Base-by-base conservation (phyloP, 2,329 filamentous ascomycete species). In the Cercospora sojina region DNA sequence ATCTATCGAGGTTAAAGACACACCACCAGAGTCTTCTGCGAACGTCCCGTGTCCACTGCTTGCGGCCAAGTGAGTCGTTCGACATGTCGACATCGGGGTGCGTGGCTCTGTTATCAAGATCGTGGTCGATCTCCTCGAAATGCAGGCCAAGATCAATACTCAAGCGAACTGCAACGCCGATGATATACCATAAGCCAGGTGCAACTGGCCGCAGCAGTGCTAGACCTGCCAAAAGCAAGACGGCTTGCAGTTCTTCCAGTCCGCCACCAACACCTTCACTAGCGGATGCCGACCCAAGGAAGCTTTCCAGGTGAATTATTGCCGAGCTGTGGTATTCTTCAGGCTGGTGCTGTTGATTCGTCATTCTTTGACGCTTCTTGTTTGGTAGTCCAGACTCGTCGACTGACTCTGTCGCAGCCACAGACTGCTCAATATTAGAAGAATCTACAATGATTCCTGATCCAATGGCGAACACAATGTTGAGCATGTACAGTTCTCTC, bases 271-370 rank as follows among this genome's bases (percentile, higher is more conserved):
- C 92, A 29, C 90, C 86, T 73, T 89, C 86, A 7, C 82, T 79
- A 5, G 85, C 80, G 31, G 86, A 83, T 27, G 85, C 90, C 62
- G 90, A 90, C 1, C 84, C 83, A 16, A 97, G 83, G 74, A 95
- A 97, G 7, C 90, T 88, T 76, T 97, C 94, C 6, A 98, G 84
- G 76, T 98, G 92, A 18, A 96, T 87, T 71, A 97, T 96, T 16
- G 94, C 94, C 63, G 93, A 95, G 1, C 95, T 93, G 78, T 98
- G 94, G 77, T 98, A 98, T 78, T 97, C 93, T 77, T 98, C 95
- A 0, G 94, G 93, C 77, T 96, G 92, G 70, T 85, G 84, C 41
- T 77, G 74, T 59, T 76, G 85, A 78, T 76, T 86, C 78, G 69
- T 67, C 73, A 74, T 81, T 81, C 78, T 90, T 82, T 69, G 86